Base-by-base conservation (phyloP, 106 monocot species). In the Triglochin maritima region DNA sequence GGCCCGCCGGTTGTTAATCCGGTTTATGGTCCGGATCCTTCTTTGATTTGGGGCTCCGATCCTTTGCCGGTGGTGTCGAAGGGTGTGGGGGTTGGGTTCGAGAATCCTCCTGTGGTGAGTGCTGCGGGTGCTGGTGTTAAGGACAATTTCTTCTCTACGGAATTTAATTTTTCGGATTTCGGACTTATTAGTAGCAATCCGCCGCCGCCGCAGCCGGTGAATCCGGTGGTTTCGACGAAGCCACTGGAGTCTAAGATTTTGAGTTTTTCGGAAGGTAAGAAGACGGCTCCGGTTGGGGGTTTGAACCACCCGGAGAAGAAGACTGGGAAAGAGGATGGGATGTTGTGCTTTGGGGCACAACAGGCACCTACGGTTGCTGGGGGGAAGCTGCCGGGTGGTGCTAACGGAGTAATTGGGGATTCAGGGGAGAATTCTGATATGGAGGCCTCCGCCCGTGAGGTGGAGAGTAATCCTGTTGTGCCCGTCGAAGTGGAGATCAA, bases 361-460 rank as follows among this genome's bases (percentile, higher is more conserved):
- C 62, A 13, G 78, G 9, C 63, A 63, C 2, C 76, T 69, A 14
- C 66, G 73, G 3, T 72, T 73, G 5, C 9, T 67, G 55, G 8
- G 55, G 69, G 43, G 4, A 15, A 68, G 9, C 47, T 29, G 44
- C 71, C 57, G 16, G 53, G 63, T 45, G 61, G 58, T 2, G 75
- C 62, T 6, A 58, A 73, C 44, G 58, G n/a, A n/a, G 77, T 41
- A 6, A 72, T 70, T 10, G 78, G 74, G 4, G 87, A 86, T 43
- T 89, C 89, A 29, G 29, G 29, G 9, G 84, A 89, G 47, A 81
- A 89, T 29, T 94, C 93, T 0, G 93, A 94, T 63, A 65, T 94
- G 44, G 93, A 86, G 13, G 93, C 89, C 3, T 94, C 93, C 4
- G 66, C 79, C 6, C 67, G 84, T 4, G 93, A 89, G 72, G 89